A percentile compares a stretch with the other conserved stretches of the same genome.
Evolutionary conservation across 2,329 filamentous ascomycete genomes (phyloP).

Genomic region (Thielaviopsis ethacetica): DNA sequence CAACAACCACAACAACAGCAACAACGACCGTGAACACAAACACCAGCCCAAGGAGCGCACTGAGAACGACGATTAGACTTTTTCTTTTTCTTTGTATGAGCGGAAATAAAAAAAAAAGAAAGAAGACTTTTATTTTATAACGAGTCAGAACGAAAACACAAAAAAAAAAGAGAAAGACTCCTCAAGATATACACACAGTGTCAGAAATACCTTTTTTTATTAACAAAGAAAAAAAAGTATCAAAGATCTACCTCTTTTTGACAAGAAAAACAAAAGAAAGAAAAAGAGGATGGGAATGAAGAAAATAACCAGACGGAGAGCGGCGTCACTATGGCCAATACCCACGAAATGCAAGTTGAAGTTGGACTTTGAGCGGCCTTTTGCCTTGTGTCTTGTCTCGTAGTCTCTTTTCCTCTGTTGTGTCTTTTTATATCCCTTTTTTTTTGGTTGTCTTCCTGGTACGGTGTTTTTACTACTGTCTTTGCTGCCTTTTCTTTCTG

Average conservation of each 20-base stretch:
- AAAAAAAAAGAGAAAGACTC: background rate
- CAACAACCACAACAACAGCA: conserved; percentile 19
- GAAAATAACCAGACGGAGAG: too few relatives aligned
- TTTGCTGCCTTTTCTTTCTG: background rate
- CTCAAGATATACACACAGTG: too few relatives aligned
- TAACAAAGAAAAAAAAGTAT: too few relatives aligned
- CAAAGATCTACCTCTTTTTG: too few relatives aligned
- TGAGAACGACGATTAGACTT: conserved; percentile 38
- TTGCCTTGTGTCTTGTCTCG: background rate
- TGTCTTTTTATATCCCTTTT: background rate
- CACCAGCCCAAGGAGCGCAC: conserved; percentile 28
- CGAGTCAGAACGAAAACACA: background rate
- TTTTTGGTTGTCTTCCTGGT: background rate
- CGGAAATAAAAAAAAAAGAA: conserved; percentile 4
- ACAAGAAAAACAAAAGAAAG: too few relatives aligned
- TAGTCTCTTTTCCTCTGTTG: background rate
- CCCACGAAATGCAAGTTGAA: too few relatives aligned
- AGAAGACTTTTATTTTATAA: background rate
- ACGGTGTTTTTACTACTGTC: background rate
- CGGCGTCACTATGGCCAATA: too few relatives aligned
- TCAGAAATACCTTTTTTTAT: too few relatives aligned
- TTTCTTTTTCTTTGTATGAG: background rate
- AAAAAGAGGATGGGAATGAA: too few relatives aligned
- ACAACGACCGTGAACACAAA: conserved; percentile 16
- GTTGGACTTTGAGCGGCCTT: too few relatives aligned